These are phyloP conservation scores for Gnomoniopsis sp. DNA, from an alignment of 2,329 filamentous ascomycete genomes.

Conservation along the genomic window DNA sequence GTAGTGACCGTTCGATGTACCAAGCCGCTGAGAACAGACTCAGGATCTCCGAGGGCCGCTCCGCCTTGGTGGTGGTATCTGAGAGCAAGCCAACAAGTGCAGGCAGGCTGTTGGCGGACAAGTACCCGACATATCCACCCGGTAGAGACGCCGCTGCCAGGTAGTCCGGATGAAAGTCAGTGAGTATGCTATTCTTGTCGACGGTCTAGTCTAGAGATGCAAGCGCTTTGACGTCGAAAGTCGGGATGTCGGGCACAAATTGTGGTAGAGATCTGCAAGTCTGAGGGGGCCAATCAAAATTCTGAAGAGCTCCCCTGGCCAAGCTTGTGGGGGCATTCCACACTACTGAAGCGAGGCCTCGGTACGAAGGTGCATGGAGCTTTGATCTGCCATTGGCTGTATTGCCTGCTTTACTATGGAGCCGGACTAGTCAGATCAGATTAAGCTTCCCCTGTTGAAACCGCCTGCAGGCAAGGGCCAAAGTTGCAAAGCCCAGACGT, in stretches of 20 bases:
- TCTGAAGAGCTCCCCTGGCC: slow-evolving; percentile 19
- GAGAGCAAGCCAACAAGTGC: not conserved
- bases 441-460: slow-evolving; percentile 17
- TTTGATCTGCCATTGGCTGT: not conserved
- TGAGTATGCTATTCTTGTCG: slow-evolving; percentile 11
- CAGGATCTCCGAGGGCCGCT: not conserved
- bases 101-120: not conserved
- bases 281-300: slow-evolving; percentile 23
- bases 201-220: not conserved
- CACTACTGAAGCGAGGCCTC: slow-evolving; percentile 3
- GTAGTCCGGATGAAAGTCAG: not conserved
- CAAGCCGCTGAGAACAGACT: too few species aligned
- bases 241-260: slow-evolving; percentile 3
- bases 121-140: not conserved
- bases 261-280: slow-evolving; percentile 8
- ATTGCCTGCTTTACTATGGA: not conserved
- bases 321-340: not conserved
- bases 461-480: slow-evolving; percentile 8
- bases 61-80: not conserved
- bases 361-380: not conserved
- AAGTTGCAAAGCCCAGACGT: not conserved
- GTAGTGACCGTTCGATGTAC: not conserved
- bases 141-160: not conserved
- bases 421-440: slow-evolving; percentile 1
- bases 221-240: slow-evolving; percentile 11